Base-by-base conservation (phyloP, 2,329 filamentous ascomycete species). In the Pseudogymnoascus sp. region DNA sequence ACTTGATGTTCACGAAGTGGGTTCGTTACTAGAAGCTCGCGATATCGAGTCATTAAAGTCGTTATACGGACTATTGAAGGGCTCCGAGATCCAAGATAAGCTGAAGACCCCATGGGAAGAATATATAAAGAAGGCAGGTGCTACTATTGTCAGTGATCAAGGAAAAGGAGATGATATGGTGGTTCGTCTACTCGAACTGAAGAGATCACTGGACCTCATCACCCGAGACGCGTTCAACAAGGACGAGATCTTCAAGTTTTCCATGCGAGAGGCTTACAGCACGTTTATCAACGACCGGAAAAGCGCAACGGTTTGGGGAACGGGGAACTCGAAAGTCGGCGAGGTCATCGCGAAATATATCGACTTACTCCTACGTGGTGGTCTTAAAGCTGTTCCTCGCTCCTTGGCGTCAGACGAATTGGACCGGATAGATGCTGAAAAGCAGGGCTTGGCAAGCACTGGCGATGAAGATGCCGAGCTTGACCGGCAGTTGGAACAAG, bases 281-380 rank as follows among this genome's bases (percentile, higher is more conserved):
- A 83, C 80, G 0, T 97, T 97, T 70, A 96, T 99, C 81, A 99
- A 99, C 74, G 90, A 95, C 74, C 84, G 82, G 3, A 88, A 88
- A 72, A 89, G 88, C 71, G 86, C 84, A 1, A 82, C 84, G 6
- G 80, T 86, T 3, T 93, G 89, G 84, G 85, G 86, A 61, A 91
- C 90, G 0, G 88, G 92, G 63, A 96, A 93, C 63, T 91, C 92
- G 16, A 97, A 96, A 79, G 91, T 96, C 12, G 95, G 93, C 60
- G 95, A 99, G 78, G 96, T 97, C 93, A 96, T 97, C 69, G 96
- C 95, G 31, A 97, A 97, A 76, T 93, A 97, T 70, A 89, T 99
- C 66, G 95, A 99, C 75, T 82, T 89, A 77, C 80, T 99, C 18
- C 82, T 99, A 34, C 87, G 92, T 63, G 91, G 91, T 60, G 96